These are phyloP conservation scores for Nicotiana knightiana DNA, from an alignment of 257 asterid species.

Conservation along the genomic window DNA sequence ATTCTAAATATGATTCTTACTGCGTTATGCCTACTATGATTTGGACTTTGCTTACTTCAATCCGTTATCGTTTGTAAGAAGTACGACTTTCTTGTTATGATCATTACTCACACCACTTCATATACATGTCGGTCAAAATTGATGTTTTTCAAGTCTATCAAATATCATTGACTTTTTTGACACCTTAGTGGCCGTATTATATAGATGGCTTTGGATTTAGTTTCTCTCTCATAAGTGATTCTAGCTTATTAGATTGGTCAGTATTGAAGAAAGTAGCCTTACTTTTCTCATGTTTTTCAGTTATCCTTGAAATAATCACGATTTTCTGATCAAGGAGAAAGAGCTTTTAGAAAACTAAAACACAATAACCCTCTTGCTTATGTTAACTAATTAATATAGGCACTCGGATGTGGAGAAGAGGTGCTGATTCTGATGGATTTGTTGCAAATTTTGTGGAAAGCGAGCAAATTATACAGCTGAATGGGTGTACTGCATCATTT, in stretches of 20 bases:
- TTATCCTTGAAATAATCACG: background rate
- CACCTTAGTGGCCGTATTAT: background rate
- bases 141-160: background rate
- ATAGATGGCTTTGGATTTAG: background rate
- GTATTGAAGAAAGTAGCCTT: background rate
- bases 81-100: background rate
- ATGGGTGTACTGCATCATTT: constrained; percentile 74
- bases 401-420: constrained; percentile 98
- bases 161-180: background rate
- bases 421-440: constrained; percentile 95
- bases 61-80: background rate
- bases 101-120: background rate
- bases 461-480: constrained; percentile 74
- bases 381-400: constrained; percentile 27
- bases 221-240: background rate
- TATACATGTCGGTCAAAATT: background rate
- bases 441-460: constrained; percentile 96
- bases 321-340: background rate
- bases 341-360: background rate
- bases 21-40: background rate
- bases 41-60: background rate
- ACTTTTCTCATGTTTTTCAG: constrained; percentile 1
- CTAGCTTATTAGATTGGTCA: background rate
- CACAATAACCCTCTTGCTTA: background rate
- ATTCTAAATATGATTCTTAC: background rate